Percentiles rank a stretch among this genome's conserved stretches.
Conservation (phyloP, 306 rosid species). For the Vachellia collinsii region DNA sequence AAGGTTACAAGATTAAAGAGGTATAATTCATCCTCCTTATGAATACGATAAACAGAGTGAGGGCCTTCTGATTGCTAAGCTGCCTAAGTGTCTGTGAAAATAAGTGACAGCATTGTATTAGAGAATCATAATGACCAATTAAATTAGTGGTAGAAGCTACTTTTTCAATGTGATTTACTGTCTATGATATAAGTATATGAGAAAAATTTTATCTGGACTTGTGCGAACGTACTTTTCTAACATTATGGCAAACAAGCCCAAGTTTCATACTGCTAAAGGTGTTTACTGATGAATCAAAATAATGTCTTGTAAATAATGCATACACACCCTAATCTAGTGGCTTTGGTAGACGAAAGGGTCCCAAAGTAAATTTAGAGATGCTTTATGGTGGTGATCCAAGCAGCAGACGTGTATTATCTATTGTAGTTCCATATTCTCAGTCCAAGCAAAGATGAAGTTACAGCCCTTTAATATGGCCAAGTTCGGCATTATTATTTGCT, state of each 20-base stretch:
- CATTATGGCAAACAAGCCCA: too few species aligned
- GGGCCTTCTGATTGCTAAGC: slow-evolving; percentile 17
- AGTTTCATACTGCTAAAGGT: slow-evolving; percentile 17
- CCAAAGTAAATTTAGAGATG: slow-evolving; percentile 6
- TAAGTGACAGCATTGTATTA: background rate
- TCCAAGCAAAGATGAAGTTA: slow-evolving; percentile 13
- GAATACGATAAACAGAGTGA: slow-evolving; percentile 14
- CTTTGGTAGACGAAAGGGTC: slow-evolving; percentile 8
- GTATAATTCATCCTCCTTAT: slow-evolving; percentile 43
- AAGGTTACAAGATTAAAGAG: slow-evolving; percentile 91
- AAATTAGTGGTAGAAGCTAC: too few species aligned
- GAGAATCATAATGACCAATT: background rate
- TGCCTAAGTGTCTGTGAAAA: slow-evolving; percentile 17
- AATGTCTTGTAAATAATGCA: slow-evolving; percentile 26
- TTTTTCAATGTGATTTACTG: too few species aligned
- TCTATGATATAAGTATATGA: too few species aligned
- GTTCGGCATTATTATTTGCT: slow-evolving; percentile 9
- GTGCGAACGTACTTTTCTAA: too few species aligned
- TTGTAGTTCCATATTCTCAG: background rate
- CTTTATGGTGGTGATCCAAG: slow-evolving; percentile 6
- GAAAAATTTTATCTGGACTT: too few species aligned
- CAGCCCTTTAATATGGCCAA: slow-evolving; percentile 19
- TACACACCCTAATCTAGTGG: slow-evolving; percentile 6
- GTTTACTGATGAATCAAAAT: slow-evolving; percentile 19
- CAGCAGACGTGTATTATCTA: slow-evolving; percentile 3